Evolutionary conservation across 176 grass and related monocot genomes (phyloP), one percentile per base, ranked within the genome.

Genomic region (Areca catechu): DNA sequence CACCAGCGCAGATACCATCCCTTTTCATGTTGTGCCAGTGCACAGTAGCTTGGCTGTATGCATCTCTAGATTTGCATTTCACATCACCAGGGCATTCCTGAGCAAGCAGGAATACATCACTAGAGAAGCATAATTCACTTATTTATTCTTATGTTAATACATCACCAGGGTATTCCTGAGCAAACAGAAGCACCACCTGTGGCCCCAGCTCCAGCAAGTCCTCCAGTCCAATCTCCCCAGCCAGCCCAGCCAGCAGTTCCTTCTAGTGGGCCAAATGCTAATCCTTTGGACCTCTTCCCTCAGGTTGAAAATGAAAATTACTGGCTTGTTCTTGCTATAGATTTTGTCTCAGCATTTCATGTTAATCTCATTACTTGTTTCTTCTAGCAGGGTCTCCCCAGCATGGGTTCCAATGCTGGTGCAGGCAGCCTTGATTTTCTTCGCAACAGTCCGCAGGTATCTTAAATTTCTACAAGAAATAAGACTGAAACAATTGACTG

Each of bases 281-380:
- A 95, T 79, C 86, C 90, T 58, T 60, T 95, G 71, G 76, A 95
- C 34, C 86, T 95, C 72, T 95, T 95, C 53, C 90, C 90, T 20
- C 86, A 86, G 80, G 90, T 95, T 65, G 16, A 28, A 62, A 5
- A 57, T 12, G 28, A 50, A 43, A 43, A 43, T 43, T 43, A 12
- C 34, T 43, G 34, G 10, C 34, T 43, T 43, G 6, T 43, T 10
- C 34, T 43, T 43, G 34, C 34, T 43, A 43, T 7, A 43, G 34
- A 43, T 43, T 43, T 43, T 43, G 34, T 43, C 34, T 43, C 34
- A 43, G 7, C 34, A 53, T 55, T 20, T 52, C 14, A 3, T 30
- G 34, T 19, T 19, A 56, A 12, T 47, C 15, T 59, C 10, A 29
- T 77, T 20, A 65, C 6, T 49, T 70, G 48, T 22, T 53, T 37